phyloP scores from a whole-genome alignment of 495 filamentous ascomycete species.

The Cercophora newfieldiana region DNA sequence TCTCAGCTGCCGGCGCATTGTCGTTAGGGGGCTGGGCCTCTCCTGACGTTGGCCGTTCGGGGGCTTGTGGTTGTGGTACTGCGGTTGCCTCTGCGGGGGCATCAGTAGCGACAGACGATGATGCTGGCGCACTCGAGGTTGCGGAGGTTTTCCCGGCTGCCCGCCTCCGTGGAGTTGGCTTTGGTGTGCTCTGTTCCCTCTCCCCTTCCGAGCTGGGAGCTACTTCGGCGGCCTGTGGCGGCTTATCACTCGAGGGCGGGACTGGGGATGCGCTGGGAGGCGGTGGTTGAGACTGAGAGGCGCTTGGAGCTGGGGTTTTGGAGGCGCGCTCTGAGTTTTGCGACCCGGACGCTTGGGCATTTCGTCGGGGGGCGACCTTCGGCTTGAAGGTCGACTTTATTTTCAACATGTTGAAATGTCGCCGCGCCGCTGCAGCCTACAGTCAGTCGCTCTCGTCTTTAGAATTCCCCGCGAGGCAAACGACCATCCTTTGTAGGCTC shows the following conservation, averaged over 20 bases:
- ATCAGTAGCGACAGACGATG: neutral
- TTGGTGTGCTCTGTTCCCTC: neutral
- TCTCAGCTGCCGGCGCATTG: neutral
- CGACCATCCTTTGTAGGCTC: neutral
- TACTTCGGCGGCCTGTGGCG: neutral
- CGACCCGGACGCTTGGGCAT: slow-evolving; percentile 11
- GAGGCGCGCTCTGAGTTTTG: slow-evolving; percentile 18
- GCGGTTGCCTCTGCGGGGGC: neutral
- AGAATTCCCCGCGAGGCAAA: neutral
- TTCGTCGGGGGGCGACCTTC: slow-evolving; percentile 31
- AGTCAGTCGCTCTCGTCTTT: neutral
- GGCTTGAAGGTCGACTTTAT: slow-evolving; percentile 49
- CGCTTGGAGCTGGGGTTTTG: slow-evolving; percentile 19
- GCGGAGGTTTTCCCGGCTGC: neutral
- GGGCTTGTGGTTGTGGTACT: neutral
- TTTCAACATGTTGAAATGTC: slow-evolving; percentile 47
- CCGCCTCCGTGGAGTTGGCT: neutral
- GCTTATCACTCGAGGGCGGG: neutral
- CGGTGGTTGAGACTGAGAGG: slow-evolving; percentile 9
- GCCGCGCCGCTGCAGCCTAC: neutral
- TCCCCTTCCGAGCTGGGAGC: neutral
- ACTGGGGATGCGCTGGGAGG: slow-evolving; percentile 2
- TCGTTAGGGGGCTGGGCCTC: neutral
- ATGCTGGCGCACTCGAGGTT: neutral
- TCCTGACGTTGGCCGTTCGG: neutral